phyloP scores from a whole-genome alignment of 2,329 filamentous ascomycete genomes.

The Cucurbitaria berberidis region DNA sequence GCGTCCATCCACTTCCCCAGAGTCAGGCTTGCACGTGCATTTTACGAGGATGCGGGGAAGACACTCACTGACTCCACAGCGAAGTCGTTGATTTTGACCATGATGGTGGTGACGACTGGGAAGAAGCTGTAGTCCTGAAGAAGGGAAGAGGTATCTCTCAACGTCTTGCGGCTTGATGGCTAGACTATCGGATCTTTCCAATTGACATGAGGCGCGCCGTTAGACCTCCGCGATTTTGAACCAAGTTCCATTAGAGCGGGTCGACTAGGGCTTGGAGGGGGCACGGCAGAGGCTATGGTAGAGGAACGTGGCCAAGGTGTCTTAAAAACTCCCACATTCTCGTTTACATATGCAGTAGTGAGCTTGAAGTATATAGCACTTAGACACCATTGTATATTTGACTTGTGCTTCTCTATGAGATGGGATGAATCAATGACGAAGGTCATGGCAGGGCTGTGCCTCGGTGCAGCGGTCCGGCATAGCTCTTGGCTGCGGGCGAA shows the following conservation, averaged over 20 bases:
- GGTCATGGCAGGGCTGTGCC: too few relatives aligned
- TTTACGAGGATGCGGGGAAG: constrained; percentile 24
- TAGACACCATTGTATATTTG: too few relatives aligned
- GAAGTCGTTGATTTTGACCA: constrained; percentile 68
- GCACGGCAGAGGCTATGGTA: constrained; percentile 1
- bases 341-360: background rate
- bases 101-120: constrained; percentile 35
- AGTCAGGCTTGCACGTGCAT: constrained; percentile 16
- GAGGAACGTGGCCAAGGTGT: background rate
- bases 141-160: background rate
- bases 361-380: background rate
- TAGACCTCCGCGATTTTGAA: background rate
- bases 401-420: background rate
- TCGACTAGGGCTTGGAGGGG: constrained; percentile 5
- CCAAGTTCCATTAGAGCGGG: constrained; percentile 17
- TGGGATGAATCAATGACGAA: background rate
- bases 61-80: constrained; percentile 70
- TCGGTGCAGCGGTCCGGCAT: constrained; percentile 21
- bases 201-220: constrained; percentile 29
- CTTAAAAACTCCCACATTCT: background rate
- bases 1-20: constrained; percentile 61
- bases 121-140: background rate
- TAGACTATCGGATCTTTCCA: background rate
- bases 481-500: constrained; percentile 12
- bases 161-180: background rate